A percentile compares a stretch with the other conserved stretches of the same genome.
Evolutionary conservation across 2,329 filamentous ascomycete species (phyloP).

Genomic region (Aspergillus fructus): DNA sequence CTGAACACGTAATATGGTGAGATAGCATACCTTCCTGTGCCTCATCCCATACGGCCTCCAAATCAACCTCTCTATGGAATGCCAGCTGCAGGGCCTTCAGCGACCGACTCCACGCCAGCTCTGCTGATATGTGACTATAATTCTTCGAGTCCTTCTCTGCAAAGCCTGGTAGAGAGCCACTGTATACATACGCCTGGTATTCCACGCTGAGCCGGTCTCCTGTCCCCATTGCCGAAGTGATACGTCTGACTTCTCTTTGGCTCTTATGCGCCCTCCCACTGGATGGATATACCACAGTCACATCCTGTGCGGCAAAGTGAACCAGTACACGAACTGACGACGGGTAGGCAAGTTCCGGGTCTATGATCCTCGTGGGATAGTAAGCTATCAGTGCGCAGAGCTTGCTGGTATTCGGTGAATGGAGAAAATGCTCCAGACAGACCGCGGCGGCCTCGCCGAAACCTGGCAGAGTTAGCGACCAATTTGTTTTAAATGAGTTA

Average conservation of each 20-base stretch:
- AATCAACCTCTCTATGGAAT: background rate
- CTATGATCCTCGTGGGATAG: slow-evolving; percentile 7
- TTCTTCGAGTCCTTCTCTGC: background rate
- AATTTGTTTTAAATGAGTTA: background rate
- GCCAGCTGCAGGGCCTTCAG: background rate
- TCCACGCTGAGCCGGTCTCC: background rate
- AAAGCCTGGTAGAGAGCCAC: background rate
- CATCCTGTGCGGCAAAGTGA: slow-evolving; percentile 1
- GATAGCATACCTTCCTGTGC: background rate
- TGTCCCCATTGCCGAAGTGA: background rate
- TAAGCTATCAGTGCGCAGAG: slow-evolving; percentile 7
- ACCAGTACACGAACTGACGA: background rate
- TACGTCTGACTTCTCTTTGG: background rate
- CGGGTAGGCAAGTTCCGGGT: background rate
- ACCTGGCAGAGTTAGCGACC: slow-evolving; percentile 16
- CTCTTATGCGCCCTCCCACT: background rate
- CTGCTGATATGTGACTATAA: background rate
- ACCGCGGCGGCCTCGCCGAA: slow-evolving; percentile 33
- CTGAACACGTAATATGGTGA: no score
- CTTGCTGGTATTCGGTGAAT: slow-evolving; percentile 3
- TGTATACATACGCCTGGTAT: background rate
- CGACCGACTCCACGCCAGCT: slow-evolving; percentile 9
- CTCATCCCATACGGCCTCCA: slow-evolving; percentile 6
- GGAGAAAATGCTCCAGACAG: slow-evolving; percentile 21
- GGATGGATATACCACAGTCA: background rate